Conservation (phyloP, 345 rosid species). For the Corchorus capsularis region DNA sequence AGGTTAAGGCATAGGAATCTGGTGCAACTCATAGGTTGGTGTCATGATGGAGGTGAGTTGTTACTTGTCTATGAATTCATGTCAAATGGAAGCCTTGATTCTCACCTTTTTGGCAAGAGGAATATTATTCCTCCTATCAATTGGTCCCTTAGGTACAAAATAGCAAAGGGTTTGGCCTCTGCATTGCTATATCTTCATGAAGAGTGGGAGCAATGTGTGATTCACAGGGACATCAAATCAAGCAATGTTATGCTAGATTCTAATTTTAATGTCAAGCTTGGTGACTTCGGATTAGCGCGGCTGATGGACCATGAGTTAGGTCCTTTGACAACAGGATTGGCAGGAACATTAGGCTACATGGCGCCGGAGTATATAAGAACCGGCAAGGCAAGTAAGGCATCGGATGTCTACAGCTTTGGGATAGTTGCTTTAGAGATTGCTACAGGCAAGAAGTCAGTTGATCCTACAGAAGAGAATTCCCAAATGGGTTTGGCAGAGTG, state of each 20-base stretch:
- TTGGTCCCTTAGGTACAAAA: constrained; percentile 36
- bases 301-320: constrained; percentile 43
- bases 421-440: constrained; percentile 43
- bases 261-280: constrained; percentile 43
- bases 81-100: constrained; percentile 41
- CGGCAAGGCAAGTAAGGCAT: constrained; percentile 39
- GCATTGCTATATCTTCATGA: constrained; percentile 43
- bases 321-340: constrained; percentile 35
- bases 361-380: constrained; percentile 39
- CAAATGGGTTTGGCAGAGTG: constrained; percentile 41
- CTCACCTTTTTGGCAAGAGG: constrained; percentile 31
- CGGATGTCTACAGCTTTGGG: constrained; percentile 47
- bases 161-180: constrained; percentile 36
- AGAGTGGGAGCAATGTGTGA: constrained; percentile 49
- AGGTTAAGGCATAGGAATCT: constrained; percentile 40
- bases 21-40: constrained; percentile 49
- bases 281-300: constrained; percentile 51
- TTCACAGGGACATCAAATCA: constrained; percentile 42
- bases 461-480: constrained; percentile 9
- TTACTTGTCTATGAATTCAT: constrained; percentile 40
- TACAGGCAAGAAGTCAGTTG: constrained; percentile 35
- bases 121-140: constrained; percentile 3
- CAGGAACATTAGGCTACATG: constrained; percentile 53
- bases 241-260: constrained; percentile 43
- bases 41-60: constrained; percentile 36